phyloP scores from a whole-genome alignment of 2,329 filamentous ascomycete genomes.

The Escovopsis sp. region DNA sequence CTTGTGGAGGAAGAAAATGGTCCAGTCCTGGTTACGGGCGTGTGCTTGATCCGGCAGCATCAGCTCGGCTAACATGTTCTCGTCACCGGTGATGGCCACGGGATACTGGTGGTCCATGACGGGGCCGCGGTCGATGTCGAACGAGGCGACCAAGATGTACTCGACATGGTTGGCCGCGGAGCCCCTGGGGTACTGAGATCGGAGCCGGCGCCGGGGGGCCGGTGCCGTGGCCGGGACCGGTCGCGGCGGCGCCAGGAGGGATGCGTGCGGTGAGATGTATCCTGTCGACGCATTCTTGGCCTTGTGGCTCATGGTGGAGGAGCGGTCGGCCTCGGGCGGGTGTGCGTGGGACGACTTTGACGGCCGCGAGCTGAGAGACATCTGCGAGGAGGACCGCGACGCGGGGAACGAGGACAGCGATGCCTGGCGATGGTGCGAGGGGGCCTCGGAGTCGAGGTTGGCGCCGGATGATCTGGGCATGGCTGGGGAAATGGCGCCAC shows the following conservation, averaged over 20 bases:
- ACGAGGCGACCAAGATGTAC: slow-evolving; percentile 93
- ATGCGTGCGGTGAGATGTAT: slow-evolving; percentile 47
- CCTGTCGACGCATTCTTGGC: slow-evolving; percentile 45
- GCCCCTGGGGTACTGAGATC: slow-evolving; percentile 63
- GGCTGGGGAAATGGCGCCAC: slow-evolving; percentile 27
- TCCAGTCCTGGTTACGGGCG: slow-evolving; percentile 92
- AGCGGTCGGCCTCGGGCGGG: slow-evolving; percentile 37
- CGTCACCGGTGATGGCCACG: slow-evolving; percentile 85
- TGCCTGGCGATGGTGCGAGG: slow-evolving; percentile 24
- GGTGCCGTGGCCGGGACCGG: slow-evolving; percentile 25
- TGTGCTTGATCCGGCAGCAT: slow-evolving; percentile 98
- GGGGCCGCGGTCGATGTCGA: slow-evolving; percentile 89
- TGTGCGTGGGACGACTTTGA: slow-evolving; percentile 40
- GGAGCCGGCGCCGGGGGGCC: slow-evolving; percentile 41
- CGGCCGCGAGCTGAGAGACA: slow-evolving; percentile 38
- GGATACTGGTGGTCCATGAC: slow-evolving; percentile 99
- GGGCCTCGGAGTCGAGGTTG: slow-evolving; percentile 20
- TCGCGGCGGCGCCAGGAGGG: slow-evolving; percentile 37
- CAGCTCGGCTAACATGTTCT: slow-evolving; percentile 94
- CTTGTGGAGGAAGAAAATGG: slow-evolving; percentile 96
- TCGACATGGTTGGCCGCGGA: slow-evolving; percentile 87
- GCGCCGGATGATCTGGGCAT: slow-evolving; percentile 24
- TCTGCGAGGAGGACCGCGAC: slow-evolving; percentile 41
- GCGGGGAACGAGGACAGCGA: slow-evolving; percentile 53
- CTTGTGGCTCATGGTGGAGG: slow-evolving; percentile 44